Conservation (phyloP, 1,284 basidiomycete genomes). For the Melanopsichium pennsylvanicum region DNA sequence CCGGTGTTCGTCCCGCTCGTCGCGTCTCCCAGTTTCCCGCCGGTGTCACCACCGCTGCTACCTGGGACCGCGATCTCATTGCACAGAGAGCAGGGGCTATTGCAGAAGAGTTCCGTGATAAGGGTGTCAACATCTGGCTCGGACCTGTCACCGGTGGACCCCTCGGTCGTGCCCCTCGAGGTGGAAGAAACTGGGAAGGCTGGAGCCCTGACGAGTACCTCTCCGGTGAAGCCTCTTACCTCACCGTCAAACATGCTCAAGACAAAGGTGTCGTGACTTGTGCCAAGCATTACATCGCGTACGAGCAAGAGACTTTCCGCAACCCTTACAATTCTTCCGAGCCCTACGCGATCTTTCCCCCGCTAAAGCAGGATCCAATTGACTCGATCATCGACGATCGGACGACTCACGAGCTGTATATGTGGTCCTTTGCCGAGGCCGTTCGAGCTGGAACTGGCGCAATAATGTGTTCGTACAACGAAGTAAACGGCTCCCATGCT, state of each 20-base stretch:
- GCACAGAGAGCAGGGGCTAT: constrained; percentile 77
- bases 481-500: constrained; percentile 69
- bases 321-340: no score
- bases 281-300: constrained; percentile 66
- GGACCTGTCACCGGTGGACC: constrained; percentile 67
- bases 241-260: constrained; percentile 57
- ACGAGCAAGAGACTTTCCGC: constrained; percentile 64
- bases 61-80: constrained; percentile 76
- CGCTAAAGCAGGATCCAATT: no score
- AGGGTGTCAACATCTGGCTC: constrained; percentile 79
- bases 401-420: constrained; percentile 71
- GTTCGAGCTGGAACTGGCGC: constrained; percentile 67
- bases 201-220: constrained; percentile 59
- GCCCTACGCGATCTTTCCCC: no score
- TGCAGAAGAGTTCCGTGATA: constrained; percentile 79
- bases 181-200: constrained; percentile 83
- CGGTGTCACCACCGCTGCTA: constrained; percentile 77
- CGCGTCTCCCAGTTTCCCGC: constrained; percentile 72
- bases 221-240: constrained; percentile 53
- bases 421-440: constrained; percentile 61
- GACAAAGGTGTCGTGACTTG: constrained; percentile 60
- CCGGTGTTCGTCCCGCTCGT: constrained; percentile 71
- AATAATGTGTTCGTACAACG: constrained; percentile 69
- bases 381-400: constrained; percentile 73
- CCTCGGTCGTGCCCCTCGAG: constrained; percentile 73